Percentiles rank a stretch among this genome's conserved stretches.
phyloP scores from a whole-genome alignment of 1,284 basidiomycete species.

The Boletellus deceptivus region DNA sequence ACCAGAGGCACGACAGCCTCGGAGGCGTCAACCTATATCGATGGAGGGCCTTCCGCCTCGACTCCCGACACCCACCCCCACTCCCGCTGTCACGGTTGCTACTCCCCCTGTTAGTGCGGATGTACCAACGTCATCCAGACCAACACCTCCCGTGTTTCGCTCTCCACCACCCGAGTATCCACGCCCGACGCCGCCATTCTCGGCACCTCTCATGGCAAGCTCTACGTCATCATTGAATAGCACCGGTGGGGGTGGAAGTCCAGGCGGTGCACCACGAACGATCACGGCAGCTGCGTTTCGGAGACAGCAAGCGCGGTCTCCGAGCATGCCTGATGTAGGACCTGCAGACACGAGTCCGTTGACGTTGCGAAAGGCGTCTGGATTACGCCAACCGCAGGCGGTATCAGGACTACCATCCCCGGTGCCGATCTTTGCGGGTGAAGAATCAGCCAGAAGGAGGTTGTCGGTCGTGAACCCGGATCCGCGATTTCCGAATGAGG shows the following conservation, averaged over 20 bases:
- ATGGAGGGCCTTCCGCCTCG: conserved; percentile 19
- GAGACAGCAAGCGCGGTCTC: conserved; percentile 45
- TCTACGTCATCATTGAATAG: conserved; percentile 37
- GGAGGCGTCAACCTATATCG: conserved; percentile 1
- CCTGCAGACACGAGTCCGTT: conserved; percentile 47
- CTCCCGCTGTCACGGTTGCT: background rate
- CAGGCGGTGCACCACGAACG: conserved; percentile 40
- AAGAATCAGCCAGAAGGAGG: conserved; percentile 23
- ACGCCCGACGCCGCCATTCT: conserved; percentile 29
- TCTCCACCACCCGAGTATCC: conserved; percentile 40
- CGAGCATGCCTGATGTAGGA: conserved; percentile 17
- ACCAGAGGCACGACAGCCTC: conserved; percentile 7
- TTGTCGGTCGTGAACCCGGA: conserved; percentile 33
- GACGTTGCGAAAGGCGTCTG: conserved; percentile 37
- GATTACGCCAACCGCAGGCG: background rate
- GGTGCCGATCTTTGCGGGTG: conserved; percentile 31
- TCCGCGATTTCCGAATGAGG: conserved; percentile 37
- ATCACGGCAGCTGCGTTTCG: conserved; percentile 76
- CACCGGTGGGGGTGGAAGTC: conserved; percentile 8
- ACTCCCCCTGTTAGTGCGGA: background rate
- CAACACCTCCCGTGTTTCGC: conserved; percentile 35
- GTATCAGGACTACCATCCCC: conserved; percentile 9
- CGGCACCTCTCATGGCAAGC: conserved; percentile 27
- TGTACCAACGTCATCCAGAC: background rate
- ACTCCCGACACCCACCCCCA: conserved; percentile 1